Evolutionary conservation across 306 rosid genomes (phyloP).

Genomic region (Argentina anserina): DNA sequence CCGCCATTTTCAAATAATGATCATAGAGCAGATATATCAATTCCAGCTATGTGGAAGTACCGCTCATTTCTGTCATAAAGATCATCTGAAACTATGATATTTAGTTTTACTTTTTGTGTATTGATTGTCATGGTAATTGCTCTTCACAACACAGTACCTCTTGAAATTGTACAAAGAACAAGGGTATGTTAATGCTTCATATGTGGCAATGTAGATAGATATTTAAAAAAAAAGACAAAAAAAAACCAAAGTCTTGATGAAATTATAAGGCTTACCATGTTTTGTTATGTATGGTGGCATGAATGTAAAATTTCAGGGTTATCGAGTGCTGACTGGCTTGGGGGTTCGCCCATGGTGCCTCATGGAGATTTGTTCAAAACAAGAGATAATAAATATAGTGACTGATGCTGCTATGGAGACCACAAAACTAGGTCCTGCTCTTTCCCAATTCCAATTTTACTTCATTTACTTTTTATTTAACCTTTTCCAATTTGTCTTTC

Average conservation of each 20-base stretch:
- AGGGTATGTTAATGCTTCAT: background rate
- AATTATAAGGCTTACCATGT: background rate
- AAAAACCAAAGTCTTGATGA: background rate
- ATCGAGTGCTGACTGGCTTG: slow-evolving; percentile 70
- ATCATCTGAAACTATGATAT: background rate
- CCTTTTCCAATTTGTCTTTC: background rate
- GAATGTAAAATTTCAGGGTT: slow-evolving; percentile 52
- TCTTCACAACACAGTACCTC: background rate
- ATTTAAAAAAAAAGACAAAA: background rate
- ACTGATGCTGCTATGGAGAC: slow-evolving; percentile 59
- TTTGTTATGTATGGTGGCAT: slow-evolving; percentile 13
- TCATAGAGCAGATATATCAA: background rate
- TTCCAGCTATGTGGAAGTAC: background rate
- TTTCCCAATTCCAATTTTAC: background rate
- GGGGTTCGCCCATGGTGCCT: slow-evolving; percentile 85
- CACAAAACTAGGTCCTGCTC: slow-evolving; percentile 59
- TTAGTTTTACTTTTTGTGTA: background rate
- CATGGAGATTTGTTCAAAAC: slow-evolving; percentile 78
- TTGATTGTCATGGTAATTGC: background rate
- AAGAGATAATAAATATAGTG: slow-evolving; percentile 62
- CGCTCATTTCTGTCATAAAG: background rate
- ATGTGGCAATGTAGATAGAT: background rate
- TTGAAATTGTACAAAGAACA: background rate
- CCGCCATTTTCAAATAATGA: background rate
- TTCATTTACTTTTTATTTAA: too few species aligned